Evolutionary conservation across 805 yeast species (phyloP).

Genomic region (Barnettozyma salicaria): DNA sequence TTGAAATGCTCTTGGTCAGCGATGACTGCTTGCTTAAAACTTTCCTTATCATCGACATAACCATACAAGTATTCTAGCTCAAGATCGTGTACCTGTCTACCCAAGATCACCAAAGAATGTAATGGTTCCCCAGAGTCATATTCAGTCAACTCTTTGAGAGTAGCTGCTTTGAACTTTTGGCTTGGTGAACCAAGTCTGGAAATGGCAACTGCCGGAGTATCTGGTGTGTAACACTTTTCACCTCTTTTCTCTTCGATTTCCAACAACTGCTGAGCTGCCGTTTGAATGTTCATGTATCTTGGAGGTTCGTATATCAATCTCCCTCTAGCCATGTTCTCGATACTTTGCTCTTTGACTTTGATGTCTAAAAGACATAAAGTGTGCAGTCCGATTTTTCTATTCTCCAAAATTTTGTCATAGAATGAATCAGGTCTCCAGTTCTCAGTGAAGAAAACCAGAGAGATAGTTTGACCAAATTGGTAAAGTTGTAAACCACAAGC

Average conservation of each 20-base stretch:
- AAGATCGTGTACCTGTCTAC: slow-evolving; percentile 89
- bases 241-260: slow-evolving; percentile 79
- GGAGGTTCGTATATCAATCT: slow-evolving; percentile 93
- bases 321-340: slow-evolving; percentile 91
- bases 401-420: slow-evolving; percentile 83
- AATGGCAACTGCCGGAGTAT: slow-evolving; percentile 91
- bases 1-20: slow-evolving; percentile 64
- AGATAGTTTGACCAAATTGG: slow-evolving; percentile 96
- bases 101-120: slow-evolving; percentile 85
- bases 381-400: slow-evolving; percentile 85
- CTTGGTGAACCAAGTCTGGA: slow-evolving; percentile 85
- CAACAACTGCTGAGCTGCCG: slow-evolving; percentile 81
- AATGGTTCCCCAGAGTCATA: slow-evolving; percentile 93
- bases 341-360: slow-evolving; percentile 94
- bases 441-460: slow-evolving; percentile 92
- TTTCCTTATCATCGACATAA: slow-evolving; percentile 57
- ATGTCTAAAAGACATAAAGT: slow-evolving; percentile 85
- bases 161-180: slow-evolving; percentile 80
- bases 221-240: slow-evolving; percentile 73
- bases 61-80: slow-evolving; percentile 81
- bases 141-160: slow-evolving; percentile 66
- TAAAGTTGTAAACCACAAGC: slow-evolving; percentile 95
- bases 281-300: slow-evolving; percentile 86
- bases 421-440: slow-evolving; percentile 95
- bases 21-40: slow-evolving; percentile 39